These are phyloP conservation scores for Lecanosticta acicola DNA, from an alignment of 2,329 filamentous ascomycete species.

Conservation along the genomic window DNA sequence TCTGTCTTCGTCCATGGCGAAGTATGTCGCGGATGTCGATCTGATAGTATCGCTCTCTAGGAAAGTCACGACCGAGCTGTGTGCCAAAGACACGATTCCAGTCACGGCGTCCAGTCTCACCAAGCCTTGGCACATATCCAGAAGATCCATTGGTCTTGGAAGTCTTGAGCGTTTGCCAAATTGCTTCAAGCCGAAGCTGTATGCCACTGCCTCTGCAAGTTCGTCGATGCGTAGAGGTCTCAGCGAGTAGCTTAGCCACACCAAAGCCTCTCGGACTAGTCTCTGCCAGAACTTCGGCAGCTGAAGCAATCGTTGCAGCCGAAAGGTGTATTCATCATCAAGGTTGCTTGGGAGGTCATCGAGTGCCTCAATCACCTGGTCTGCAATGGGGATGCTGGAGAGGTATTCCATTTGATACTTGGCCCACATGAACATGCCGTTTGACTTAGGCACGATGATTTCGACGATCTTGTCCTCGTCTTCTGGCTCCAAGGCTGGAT, in stretches of 20 bases:
- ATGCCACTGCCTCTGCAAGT: neutral
- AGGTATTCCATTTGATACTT: neutral
- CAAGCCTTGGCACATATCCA: neutral
- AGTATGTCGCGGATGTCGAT: neutral
- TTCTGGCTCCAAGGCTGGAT: neutral
- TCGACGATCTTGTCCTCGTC: neutral
- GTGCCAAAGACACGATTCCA: neutral
- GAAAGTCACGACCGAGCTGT: neutral
- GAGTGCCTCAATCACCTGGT: neutral
- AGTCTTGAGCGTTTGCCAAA: neutral
- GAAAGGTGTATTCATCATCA: neutral
- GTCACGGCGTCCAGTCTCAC: neutral
- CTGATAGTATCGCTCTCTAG: neutral
- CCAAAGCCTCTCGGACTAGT: neutral
- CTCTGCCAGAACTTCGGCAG: neutral
- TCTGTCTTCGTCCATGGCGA: neutral
- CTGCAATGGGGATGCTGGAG: neutral
- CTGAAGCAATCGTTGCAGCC: neutral
- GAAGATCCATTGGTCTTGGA: neutral
- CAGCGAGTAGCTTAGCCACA: neutral
- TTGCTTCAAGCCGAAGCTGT: neutral
- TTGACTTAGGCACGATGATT: neutral
- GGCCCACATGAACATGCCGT: neutral
- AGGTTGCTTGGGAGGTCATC: neutral
- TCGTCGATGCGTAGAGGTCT: neutral